phyloP scores from a whole-genome alignment of 495 filamentous ascomycete genomes.

The Neurospora sp. region DNA sequence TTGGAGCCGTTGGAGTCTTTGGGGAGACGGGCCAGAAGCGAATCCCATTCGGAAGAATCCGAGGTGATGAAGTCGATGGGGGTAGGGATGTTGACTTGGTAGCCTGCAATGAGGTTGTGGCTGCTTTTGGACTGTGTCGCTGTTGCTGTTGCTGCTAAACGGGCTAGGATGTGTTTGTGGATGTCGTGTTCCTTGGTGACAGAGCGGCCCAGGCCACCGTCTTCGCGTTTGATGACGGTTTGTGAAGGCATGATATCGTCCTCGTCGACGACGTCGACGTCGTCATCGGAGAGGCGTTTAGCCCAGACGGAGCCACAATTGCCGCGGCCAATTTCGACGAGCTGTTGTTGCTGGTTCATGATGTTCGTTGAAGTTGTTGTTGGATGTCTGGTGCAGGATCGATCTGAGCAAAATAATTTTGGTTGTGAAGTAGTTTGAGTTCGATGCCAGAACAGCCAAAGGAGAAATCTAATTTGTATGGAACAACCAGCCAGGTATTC shows the following conservation, averaged over 20 bases:
- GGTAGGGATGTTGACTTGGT: slow-evolving; percentile 6
- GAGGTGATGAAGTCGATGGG: background rate
- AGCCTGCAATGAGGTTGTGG: background rate
- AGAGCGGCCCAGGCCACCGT: slow-evolving; percentile 2
- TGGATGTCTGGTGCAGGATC: background rate
- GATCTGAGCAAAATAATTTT: background rate
- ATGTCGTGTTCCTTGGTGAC: slow-evolving; percentile 5
- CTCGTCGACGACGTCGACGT: background rate
- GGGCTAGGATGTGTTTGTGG: slow-evolving; percentile 5
- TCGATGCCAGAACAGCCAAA: no score
- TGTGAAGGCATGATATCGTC: background rate
- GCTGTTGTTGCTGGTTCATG: background rate
- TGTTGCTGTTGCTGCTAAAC: background rate
- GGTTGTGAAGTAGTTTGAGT: background rate
- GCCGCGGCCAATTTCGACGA: slow-evolving; percentile 3
- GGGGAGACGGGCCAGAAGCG: slow-evolving; percentile 11
- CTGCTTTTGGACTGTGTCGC: background rate
- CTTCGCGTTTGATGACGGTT: slow-evolving; percentile 8
- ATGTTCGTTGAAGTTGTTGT: background rate
- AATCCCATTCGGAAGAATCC: background rate
- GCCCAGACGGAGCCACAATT: slow-evolving; percentile 11
- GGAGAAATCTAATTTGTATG: no score
- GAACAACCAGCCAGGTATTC: no score
- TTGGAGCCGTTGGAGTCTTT: background rate
- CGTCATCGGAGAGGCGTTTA: background rate